Base-by-base conservation (phyloP, 305 asterid genomes). In the Lippia alba region DNA sequence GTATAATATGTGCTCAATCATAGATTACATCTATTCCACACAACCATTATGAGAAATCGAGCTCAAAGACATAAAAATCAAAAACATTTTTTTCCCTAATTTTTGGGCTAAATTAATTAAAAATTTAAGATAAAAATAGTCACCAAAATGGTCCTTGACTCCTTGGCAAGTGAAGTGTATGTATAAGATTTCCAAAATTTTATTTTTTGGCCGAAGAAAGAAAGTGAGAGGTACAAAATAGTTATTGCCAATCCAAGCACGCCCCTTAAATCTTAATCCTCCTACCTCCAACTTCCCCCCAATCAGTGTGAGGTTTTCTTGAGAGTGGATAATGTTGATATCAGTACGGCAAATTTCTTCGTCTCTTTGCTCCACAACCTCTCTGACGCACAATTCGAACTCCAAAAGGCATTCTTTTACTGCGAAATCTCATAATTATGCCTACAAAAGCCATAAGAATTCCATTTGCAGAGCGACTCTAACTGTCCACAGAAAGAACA, bases 291-390 rank as follows among this genome's bases (percentile, higher is more conserved):
- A 49, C 39, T 67, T 54, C 64, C 32, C 67, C 64, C n/a, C 64
- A 46, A 65, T 12, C 14, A 8, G 49, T 10, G 49, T 44, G 49
- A 8, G 58, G 4, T 70, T 24, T 58, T 32, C 49, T 33, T 56
- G 36, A 24, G 56, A 77, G 78, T 71, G 73, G 94, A 88, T 85
- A 85, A 88, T 91, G 97, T 85, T 81, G 94, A 78, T 78, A 73
- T 44, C 76, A 17, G 78, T 58, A 41, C 75, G 91, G 80, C 89
- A 85, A 70, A 76, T 85, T 76, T 80, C 84, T 64, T 81, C 87
- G 66, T 74, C 85, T 53, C 56, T 81, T 4, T 78, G 79, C 73
- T 86, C 77, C 84, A 76, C 74, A 62, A 30, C 71, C 9, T 75
- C 87, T 50, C 74, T 70, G 30, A 68, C 71, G 16, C 78, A 53